These are phyloP conservation scores for Salix caprea DNA, from an alignment of 345 rosid genomes.

Conservation along the genomic window DNA sequence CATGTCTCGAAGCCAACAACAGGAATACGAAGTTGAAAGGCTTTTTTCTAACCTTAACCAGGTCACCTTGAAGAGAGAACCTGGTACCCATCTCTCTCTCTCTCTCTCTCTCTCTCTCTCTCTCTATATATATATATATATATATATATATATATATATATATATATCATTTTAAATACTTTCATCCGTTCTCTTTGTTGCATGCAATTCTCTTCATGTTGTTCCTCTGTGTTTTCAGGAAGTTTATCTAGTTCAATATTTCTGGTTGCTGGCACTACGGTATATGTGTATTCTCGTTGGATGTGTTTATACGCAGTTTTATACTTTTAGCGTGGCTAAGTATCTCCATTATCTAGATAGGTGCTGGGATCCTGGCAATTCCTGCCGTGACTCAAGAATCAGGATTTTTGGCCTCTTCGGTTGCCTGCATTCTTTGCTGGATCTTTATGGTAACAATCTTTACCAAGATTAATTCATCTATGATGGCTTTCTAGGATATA, in stretches of 20 bases:
- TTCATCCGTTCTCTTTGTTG: too few relatives aligned
- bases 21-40: constrained; percentile 53
- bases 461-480: neutral
- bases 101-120: too few relatives aligned
- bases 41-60: constrained; percentile 81
- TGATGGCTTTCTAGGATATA: neutral
- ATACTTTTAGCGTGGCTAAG: neutral
- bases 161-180: too few relatives aligned
- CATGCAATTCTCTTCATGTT: neutral
- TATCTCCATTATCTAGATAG: constrained; percentile 42
- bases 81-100: constrained; percentile 32
- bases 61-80: constrained; percentile 71
- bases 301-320: neutral
- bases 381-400: constrained; percentile 91
- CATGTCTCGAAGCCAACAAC: constrained; percentile 36
- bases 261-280: constrained; percentile 91
- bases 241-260: constrained; percentile 73
- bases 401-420: constrained; percentile 80
- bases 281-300: constrained; percentile 17
- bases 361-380: constrained; percentile 93
- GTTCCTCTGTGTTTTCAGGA: constrained; percentile 35
- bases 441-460: constrained; percentile 56
- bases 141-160: too few relatives aligned
- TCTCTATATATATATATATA: too few relatives aligned
- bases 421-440: constrained; percentile 73